Conservation (phyloP, 805 yeast genomes). For the Yarrowia deformans region DNA sequence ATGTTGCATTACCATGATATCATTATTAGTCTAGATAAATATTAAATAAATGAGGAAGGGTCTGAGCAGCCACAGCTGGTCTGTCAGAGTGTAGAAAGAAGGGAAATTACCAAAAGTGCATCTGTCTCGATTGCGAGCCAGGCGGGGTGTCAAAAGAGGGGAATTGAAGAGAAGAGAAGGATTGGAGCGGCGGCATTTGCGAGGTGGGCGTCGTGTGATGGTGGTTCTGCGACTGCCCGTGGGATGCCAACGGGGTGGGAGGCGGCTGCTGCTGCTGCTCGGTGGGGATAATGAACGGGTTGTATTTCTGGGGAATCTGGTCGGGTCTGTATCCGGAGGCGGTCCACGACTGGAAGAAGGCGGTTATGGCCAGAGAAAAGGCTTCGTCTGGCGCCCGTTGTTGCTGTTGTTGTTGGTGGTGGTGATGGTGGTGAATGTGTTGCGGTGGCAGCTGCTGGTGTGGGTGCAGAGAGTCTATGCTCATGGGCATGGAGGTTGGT, state of each 20-base stretch:
- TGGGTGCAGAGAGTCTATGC: constrained; percentile 24
- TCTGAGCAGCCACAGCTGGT: no score
- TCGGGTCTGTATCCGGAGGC: constrained; percentile 37
- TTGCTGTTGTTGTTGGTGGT: neutral
- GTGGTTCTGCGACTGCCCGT: constrained; percentile 3
- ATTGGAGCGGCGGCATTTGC: constrained; percentile 38
- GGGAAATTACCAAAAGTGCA: constrained; percentile 14
- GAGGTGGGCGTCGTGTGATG: constrained; percentile 12
- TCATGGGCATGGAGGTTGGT: constrained; percentile 34
- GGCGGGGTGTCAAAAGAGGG: constrained; percentile 28
- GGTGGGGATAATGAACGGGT: constrained; percentile 38
- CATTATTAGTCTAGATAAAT: constrained; percentile 39
- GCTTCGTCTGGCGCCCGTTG: constrained; percentile 34
- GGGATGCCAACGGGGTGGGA: constrained; percentile 29
- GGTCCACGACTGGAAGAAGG: constrained; percentile 38
- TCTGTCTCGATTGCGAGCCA: neutral
- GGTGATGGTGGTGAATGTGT: neutral
- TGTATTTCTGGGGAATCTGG: constrained; percentile 36
- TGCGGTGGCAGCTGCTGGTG: constrained; percentile 1
- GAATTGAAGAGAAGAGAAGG: constrained; percentile 25
- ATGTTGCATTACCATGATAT: constrained; percentile 23
- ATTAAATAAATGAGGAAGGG: constrained; percentile 36
- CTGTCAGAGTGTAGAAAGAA: neutral
- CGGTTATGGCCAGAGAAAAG: constrained; percentile 26
- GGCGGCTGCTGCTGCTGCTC: constrained; percentile 34